Evolutionary conservation across 768 basidiomycete species (phyloP).

Genomic region (Pleurotus citrinopileatus): DNA sequence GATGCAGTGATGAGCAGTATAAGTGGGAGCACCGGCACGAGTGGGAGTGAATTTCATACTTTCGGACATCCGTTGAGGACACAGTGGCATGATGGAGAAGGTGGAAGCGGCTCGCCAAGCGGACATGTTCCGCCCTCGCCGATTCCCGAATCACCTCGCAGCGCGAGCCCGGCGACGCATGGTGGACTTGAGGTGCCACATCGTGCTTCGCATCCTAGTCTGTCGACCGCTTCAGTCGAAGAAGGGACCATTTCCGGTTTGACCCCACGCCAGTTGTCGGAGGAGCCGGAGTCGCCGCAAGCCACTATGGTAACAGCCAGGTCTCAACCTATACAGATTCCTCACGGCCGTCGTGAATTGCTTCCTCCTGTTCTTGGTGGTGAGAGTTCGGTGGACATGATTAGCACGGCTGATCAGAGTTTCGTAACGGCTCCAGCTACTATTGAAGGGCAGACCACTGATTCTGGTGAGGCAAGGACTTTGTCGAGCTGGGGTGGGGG

Average conservation of each 20-base stretch:
- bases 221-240: background rate
- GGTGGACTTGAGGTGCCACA: constrained; percentile 5
- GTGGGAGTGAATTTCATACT: constrained; percentile 54
- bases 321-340: constrained; percentile 20
- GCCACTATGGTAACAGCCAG: constrained; percentile 12
- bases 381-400: constrained; percentile 37
- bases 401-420: constrained; percentile 68
- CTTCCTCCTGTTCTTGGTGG: constrained; percentile 11
- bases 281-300: constrained; percentile 11
- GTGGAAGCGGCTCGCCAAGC: constrained; percentile 13
- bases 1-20: constrained; percentile 19
- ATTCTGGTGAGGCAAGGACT: constrained; percentile 40
- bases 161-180: background rate
- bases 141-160: constrained; percentile 8
- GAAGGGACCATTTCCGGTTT: constrained; percentile 17
- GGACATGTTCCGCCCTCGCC: constrained; percentile 18
- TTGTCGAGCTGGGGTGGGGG: constrained; percentile 46
- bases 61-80: constrained; percentile 62
- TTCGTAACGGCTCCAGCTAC: constrained; percentile 68
- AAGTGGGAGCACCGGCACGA: constrained; percentile 14
- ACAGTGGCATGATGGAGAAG: constrained; percentile 28
- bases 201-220: constrained; percentile 5
- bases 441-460: constrained; percentile 49
- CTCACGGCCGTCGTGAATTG: constrained; percentile 15
- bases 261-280: constrained; percentile 4